Base-by-base conservation (phyloP, 2,329 filamentous ascomycete species). In the Aspergillus pseudoterreus region DNA sequence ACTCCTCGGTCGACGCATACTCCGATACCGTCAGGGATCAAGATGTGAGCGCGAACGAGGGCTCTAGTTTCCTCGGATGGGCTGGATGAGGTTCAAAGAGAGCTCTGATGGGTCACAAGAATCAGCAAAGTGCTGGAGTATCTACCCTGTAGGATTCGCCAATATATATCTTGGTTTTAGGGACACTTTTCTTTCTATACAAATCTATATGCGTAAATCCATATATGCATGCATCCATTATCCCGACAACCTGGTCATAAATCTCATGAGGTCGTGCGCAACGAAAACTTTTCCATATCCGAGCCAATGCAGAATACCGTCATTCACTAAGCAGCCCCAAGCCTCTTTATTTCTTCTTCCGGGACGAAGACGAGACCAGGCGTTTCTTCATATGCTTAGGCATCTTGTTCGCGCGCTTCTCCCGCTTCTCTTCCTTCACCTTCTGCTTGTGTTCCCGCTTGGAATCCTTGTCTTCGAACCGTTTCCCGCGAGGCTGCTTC, bases 361-460 rank as follows among this genome's bases (percentile, higher is more conserved):
- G 50, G 5, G 64, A 56, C 12, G 67, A 69, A 4, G 59, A 47
- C 43, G 66, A 60, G 10, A 70, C 61, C 15, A 70, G 59, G 2
- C 61, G 61, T 78, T 96, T 97, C 81, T 99, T 99, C 32, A 96
- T 59, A 68, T 95, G 85, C 75, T 99, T 99, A 0, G 94, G 92
- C 74, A 99, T 95, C 78, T 99, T 99, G 4, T 89, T 88, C 71
- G 92, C 90, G 54, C 94, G 79, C 77, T 95, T 91, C 71, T 96
- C 92, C 33, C 90, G 85, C 76, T 96, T 96, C 64, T 92, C 92
- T 65, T 96, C 92, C 75, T 97, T 99, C 60, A 96, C 87, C 1
- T 87, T 86, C 68, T 84, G 82, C 71, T 99, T 99, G 71, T 96
- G 94, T 58, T 83, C 84, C 59, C 86, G 87, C 71, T 96, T 97